Base-by-base conservation (phyloP, 2,329 filamentous ascomycete genomes). In the Fonsecaea erecta region DNA sequence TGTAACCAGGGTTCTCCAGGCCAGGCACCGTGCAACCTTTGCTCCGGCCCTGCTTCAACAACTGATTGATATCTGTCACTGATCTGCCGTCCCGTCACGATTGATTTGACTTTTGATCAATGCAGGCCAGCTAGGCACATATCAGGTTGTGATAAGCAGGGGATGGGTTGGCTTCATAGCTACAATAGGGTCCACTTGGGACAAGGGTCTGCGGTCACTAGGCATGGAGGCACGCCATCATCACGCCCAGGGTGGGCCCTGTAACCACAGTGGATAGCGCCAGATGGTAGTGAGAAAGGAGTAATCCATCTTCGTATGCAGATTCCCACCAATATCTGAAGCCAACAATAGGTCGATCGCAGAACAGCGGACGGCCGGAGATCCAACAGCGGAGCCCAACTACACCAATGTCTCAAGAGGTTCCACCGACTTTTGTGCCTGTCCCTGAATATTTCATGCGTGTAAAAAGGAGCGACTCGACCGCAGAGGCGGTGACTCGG, bases 351-450 rank as follows among this genome's bases (percentile, higher is more conserved):
- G 43, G 43, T 48, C 43, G 43, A 48, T 48, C 43, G 43, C 21
- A 40, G 43, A 9, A 14, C 40, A 43, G 24, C 30, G 28, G 37
- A 34, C 28, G 51, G 55, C 55, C n/a, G 55, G 55, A 60, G 57
- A 60, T 52, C 30, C 24, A 11, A 21, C 18, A 60, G 46, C 57
- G 57, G 46, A 52, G 46, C 52, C 43, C 32, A 60, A 43, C 57
- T 60, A 46, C 57, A 35, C 43, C 57, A 51, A 24, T 60, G 57
- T 60, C 57, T 60, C 57, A 60, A 60, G 46, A 52, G 16, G 57
- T 60, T 60, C 46, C 57, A 60, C 57, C 21, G 57, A 60, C 18
- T 40, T 30, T 40, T 35, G 30, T 60, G 28, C 46, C 46, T 60
- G 28, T 60, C 21, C 32, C n/a, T 52, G 30, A 48, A 48, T 24